phyloP scores from a whole-genome alignment of 495 filamentous ascomycete genomes.

The Aspergillus diversus region DNA sequence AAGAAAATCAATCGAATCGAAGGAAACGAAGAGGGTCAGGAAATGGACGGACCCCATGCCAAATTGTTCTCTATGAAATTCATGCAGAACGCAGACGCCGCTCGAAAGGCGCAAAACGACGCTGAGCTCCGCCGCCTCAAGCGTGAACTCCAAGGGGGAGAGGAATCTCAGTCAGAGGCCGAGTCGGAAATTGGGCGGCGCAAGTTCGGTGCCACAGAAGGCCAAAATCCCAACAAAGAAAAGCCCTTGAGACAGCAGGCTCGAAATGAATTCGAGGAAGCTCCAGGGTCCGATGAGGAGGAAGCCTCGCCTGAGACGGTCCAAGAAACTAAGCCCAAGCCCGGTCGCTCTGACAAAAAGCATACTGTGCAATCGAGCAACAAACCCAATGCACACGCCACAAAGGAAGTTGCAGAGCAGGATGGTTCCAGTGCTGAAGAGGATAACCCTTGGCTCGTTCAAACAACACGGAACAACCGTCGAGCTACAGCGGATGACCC shows the following conservation, averaged over 20 bases:
- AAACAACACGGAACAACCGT: constrained; percentile 45
- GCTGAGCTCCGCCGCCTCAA: constrained; percentile 75
- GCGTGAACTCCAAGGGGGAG: constrained; percentile 63
- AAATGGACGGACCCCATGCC: constrained; percentile 45
- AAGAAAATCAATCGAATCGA: constrained; percentile 64
- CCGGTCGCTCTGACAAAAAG: constrained; percentile 30
- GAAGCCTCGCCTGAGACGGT: constrained; percentile 29
- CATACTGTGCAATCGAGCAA: constrained; percentile 22
- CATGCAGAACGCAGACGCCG: constrained; percentile 86
- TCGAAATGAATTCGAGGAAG: constrained; percentile 65
- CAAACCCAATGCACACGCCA: constrained; percentile 27
- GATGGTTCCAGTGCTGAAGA: constrained; percentile 30
- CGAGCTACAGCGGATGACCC: constrained; percentile 35
- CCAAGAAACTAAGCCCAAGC: constrained; percentile 29
- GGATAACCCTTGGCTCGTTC: constrained; percentile 56
- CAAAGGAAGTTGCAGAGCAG: constrained; percentile 26
- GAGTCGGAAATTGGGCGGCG: constrained; percentile 65
- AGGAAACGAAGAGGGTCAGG: constrained; percentile 39
- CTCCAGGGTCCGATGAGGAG: constrained; percentile 57
- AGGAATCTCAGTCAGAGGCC: constrained; percentile 59
- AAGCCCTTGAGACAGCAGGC: constrained; percentile 27
- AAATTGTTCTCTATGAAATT: constrained; percentile 80
- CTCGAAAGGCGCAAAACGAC: constrained; percentile 77
- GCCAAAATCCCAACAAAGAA: constrained; percentile 28
- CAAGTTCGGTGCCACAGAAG: constrained; percentile 59